Percentiles rank a stretch among this genome's conserved stretches.
These are phyloP conservation scores for Elaeis guineensis DNA, from an alignment of 176 grass and related monocot genomes.

Conservation along the genomic window DNA sequence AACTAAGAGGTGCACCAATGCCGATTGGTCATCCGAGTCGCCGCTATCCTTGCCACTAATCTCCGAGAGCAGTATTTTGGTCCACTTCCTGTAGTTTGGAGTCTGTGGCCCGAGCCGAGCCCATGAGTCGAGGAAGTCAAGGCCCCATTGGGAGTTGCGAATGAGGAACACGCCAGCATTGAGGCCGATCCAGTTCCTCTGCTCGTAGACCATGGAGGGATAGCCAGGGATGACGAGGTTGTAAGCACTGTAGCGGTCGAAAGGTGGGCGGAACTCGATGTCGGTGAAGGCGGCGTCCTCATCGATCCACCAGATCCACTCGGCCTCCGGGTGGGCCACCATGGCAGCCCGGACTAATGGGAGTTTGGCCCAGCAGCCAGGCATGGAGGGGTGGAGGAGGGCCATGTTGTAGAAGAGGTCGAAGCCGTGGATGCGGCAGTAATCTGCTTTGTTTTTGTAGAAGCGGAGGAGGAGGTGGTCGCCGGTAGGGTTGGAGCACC, in stretches of 20 bases:
- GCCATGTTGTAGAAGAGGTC: slow-evolving; percentile 69
- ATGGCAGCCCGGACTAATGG: slow-evolving; percentile 61
- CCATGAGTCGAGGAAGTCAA: slow-evolving; percentile 74
- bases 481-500: slow-evolving; percentile 39
- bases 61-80: slow-evolving; percentile 34
- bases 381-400: slow-evolving; percentile 59
- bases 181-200: slow-evolving; percentile 57
- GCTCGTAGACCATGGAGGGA: slow-evolving; percentile 44
- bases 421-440: slow-evolving; percentile 75
- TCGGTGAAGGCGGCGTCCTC: slow-evolving; percentile 89
- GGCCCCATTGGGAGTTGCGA: slow-evolving; percentile 92
- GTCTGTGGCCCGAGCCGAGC: slow-evolving; percentile 44
- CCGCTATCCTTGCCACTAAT: slow-evolving; percentile 58
- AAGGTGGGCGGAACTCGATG: slow-evolving; percentile 67
- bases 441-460: slow-evolving; percentile 82
- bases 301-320: slow-evolving; percentile 97
- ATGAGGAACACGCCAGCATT: slow-evolving; percentile 93
- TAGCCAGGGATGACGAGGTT: slow-evolving; percentile 81
- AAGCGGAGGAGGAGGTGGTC: slow-evolving; percentile 62
- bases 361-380: slow-evolving; percentile 72
- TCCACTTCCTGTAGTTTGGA: slow-evolving; percentile 39
- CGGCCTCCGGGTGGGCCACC: slow-evolving; percentile 76
- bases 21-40: slow-evolving; percentile 81
- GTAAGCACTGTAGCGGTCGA: slow-evolving; percentile 39
- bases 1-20: slow-evolving; percentile 57